Conservation (phyloP, 768 basidiomycete genomes). For the Lactarius evosmus region DNA sequence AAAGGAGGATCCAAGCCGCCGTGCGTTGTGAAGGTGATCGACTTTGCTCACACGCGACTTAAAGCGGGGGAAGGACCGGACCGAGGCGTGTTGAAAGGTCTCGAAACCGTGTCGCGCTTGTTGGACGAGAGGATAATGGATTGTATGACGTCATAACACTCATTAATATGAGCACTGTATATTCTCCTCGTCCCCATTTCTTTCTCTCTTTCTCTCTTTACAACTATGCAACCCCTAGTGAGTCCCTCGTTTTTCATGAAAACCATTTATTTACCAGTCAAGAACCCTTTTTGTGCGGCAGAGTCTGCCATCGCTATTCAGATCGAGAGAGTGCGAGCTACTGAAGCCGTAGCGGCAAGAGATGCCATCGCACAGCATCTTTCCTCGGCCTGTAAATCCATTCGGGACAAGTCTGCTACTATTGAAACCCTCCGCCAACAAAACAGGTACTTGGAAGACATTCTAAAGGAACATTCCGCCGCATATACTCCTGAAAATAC, state of each 20-base stretch:
- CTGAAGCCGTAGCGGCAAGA: constrained; percentile 27
- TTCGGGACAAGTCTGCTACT: constrained; percentile 25
- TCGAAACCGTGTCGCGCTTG: constrained; percentile 61
- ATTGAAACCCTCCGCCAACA: constrained; percentile 21
- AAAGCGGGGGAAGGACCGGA: constrained; percentile 74
- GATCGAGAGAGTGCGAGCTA: constrained; percentile 21
- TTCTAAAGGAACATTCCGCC: constrained; percentile 33
- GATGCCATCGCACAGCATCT: constrained; percentile 27
- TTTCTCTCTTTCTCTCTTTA: background rate
- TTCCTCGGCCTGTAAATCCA: constrained; percentile 25
- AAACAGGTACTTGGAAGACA: constrained; percentile 31
- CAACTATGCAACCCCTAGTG: constrained; percentile 24
- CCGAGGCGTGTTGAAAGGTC: constrained; percentile 67
- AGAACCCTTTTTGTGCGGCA: constrained; percentile 26
- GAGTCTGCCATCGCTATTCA: constrained; percentile 28
- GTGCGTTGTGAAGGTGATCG: constrained; percentile 71
- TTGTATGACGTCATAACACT: constrained; percentile 31
- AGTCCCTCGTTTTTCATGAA: background rate
- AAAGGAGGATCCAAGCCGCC: background rate
- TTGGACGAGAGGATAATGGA: constrained; percentile 55
- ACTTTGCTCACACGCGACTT: constrained; percentile 86
- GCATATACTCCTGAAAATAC: background rate
- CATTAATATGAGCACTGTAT: background rate
- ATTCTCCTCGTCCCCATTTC: background rate
- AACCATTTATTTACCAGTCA: background rate